Evolutionary conservation across 2,329 filamentous ascomycete species (phyloP).

Genomic region (Paecilomyces niveus): DNA sequence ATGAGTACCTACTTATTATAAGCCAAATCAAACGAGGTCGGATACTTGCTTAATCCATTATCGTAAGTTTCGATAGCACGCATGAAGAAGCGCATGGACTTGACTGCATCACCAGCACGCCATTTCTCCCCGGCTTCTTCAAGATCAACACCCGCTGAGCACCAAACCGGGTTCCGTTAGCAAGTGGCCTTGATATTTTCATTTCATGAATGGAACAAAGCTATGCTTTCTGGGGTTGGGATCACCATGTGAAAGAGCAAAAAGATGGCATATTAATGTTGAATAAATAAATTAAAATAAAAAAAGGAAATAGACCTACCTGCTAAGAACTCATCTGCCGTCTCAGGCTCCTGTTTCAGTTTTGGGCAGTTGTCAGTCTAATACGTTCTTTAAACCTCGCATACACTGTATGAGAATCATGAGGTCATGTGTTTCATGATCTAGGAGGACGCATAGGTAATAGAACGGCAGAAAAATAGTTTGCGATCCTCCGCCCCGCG

Average conservation of each 20-base stretch:
- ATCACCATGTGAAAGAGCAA: background rate
- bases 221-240: background rate
- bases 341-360: constrained; percentile 44
- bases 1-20: constrained; percentile 59
- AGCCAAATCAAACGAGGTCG: constrained; percentile 60
- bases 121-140: constrained; percentile 71
- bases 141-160: constrained; percentile 54
- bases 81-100: constrained; percentile 52
- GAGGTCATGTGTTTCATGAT: constrained; percentile 26
- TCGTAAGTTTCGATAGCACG: constrained; percentile 61
- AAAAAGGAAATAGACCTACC: constrained; percentile 27
- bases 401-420: background rate
- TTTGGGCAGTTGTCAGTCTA: constrained; percentile 8
- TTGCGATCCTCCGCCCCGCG: background rate
- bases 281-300: background rate
- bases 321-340: constrained; percentile 62
- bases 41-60: constrained; percentile 54
- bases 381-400: background rate
- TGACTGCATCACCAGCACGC: constrained; percentile 62
- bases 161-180: background rate
- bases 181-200: background rate
- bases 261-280: background rate
- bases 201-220: background rate
- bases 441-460: constrained; percentile 20
- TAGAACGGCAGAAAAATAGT: background rate